Base-by-base conservation (phyloP, 805 yeast species). In the Ogataea methylovora region DNA sequence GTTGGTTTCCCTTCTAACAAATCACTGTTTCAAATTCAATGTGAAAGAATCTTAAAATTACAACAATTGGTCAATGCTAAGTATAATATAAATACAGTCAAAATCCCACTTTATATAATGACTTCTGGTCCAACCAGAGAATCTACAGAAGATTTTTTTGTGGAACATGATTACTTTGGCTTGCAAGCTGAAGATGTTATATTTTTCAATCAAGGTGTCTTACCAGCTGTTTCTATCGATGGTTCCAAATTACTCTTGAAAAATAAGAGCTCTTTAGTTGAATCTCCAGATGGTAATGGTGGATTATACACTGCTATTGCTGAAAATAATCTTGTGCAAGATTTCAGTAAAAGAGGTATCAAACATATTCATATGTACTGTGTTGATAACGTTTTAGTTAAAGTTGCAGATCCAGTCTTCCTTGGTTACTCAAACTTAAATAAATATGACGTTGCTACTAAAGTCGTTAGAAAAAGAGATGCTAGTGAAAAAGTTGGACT, bases 211-310 rank as follows among this genome's bases (percentile, higher is more conserved):
- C 99, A 92, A 60, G 98, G 98, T 16, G 84, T 90, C 2, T 68
- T 92, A 43, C 99, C 99, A 10, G 94, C 97, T 39, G 77, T 92
- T 42, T 73, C 74, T 46, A 45, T 64, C 30, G 73, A 73, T 19
- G 98, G 97, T 27, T 52, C 65, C 16, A 73, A 79, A 49, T 72
- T 92, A 44, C 68, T 88, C 37, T 52, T 86, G 52, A 76, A 75
- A 41, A 56, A 76, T 7, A 63, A 69, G 28, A 51, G 61, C 27
- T 59, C 67, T 18, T 68, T 85, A 25, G 79, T 87, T 19, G 82
- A 83, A 49, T 84, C 96, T 6, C 99, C 99, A 2, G 97, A 92
- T 58, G 99, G 99, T 1, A 92, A 92, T 56, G 99, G 99, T 38
- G 99, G 99, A 2, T 66, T 92, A 33, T 92, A 92, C 63, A 80